Base-by-base conservation (phyloP, 495 filamentous ascomycete species). In the Astrothelium macrocarpum region DNA sequence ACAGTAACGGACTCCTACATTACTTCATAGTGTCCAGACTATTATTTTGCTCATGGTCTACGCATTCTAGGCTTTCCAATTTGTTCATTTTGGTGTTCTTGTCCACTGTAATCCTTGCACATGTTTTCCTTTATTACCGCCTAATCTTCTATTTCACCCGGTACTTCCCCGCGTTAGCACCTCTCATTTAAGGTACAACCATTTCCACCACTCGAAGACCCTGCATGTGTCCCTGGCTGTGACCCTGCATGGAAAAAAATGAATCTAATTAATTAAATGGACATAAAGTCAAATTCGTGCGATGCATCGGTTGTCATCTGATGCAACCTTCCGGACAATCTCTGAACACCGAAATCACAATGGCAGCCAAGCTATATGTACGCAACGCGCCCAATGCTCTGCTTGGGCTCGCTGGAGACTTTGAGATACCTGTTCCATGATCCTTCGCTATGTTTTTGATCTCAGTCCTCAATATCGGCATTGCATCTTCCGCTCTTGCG, bases 161-260 rank as follows among this genome's bases (percentile, higher is more conserved):
- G 2, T 16, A 29, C 9, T 56, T 5, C 49, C 49, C 49, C 25
- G 49, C 49, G 29, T 29, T 9, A 16, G 25, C 49, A 29, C n/a
- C 49, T n/a, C n/a, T n/a, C n/a, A n/a, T n/a, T n/a, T n/a, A n/a
- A n/a, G n/a, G n/a, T n/a, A 56, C 10, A 56, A 29, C 9, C 16
- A 29, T 16, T 56, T 26, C 49, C 49, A 56, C 49, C 49, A 56
- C 49, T 56, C 25, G 49, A 56, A 56, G 25, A 49, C 45, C 49
- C 49, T 56, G 49, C 49, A 29, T 56, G 7, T 29, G 23, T 5
- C 7, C 16, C 7, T 29, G 23, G n/a, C n/a, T n/a, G n/a, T n/a
- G n/a, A n/a, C n/a, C n/a, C n/a, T n/a, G n/a, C n/a, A n/a, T n/a
- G n/a, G n/a, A 12, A 49, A 49, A 0, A 29, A 56, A 56, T 29